phyloP scores from a whole-genome alignment of 2,329 filamentous ascomycete genomes.

The Alternaria sp. region DNA sequence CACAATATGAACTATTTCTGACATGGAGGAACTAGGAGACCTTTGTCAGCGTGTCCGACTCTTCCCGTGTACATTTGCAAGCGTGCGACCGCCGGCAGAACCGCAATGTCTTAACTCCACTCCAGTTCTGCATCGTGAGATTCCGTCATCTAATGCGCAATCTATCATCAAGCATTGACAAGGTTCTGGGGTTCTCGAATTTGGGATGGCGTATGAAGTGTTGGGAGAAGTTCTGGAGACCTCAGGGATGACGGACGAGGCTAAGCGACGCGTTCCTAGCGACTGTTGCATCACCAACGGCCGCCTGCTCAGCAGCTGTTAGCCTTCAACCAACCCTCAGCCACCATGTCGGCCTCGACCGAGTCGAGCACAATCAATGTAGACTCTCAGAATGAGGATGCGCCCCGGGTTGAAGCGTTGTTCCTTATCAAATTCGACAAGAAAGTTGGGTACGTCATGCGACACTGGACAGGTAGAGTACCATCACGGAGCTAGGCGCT shows the following conservation, averaged over 20 bases:
- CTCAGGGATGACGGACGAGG: neutral
- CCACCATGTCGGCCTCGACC: conserved; percentile 21
- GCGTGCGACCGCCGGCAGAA: neutral
- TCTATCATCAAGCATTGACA: neutral
- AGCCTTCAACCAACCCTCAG: conserved; percentile 5
- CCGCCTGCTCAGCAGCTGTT: conserved; percentile 3
- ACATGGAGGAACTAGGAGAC: neutral
- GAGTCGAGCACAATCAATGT: conserved; percentile 43
- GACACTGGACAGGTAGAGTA: conserved; percentile 2
- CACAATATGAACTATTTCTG: neutral
- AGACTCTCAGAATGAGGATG: conserved; percentile 29
- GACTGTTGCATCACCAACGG: conserved; percentile 13
- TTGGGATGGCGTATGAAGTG: neutral
- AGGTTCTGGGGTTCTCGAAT: neutral
- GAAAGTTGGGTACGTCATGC: conserved; percentile 75
- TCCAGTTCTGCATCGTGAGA: neutral
- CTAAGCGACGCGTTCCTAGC: conserved; percentile 14
- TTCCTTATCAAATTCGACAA: conserved; percentile 94
- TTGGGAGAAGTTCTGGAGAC: neutral
- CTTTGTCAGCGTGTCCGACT: neutral
- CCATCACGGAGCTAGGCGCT: conserved; percentile 12
- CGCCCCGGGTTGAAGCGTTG: conserved; percentile 68
- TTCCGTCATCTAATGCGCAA: neutral
- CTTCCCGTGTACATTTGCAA: no score
- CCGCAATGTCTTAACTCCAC: neutral